A percentile compares a stretch with the other conserved stretches of the same genome.
Evolutionary conservation across 176 grass and related monocot genomes (phyloP).

Genomic region (Zoysia pacifica): DNA sequence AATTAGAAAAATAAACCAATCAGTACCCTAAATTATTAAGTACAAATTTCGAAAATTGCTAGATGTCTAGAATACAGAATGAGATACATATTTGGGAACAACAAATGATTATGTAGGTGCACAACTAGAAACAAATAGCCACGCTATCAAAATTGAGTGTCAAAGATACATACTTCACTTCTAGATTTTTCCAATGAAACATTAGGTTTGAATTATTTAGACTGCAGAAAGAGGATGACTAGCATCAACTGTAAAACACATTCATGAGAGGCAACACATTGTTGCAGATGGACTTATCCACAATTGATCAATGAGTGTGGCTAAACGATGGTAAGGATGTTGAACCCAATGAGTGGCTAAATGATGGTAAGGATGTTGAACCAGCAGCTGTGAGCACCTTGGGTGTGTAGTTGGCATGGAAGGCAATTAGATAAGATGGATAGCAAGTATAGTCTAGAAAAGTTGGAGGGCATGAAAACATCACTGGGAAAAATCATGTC

Average conservation of each 20-base stretch:
- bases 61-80: not conserved
- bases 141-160: not conserved
- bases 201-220: not conserved
- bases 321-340: not conserved
- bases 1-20: slow-evolving; percentile 12
- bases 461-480: not conserved
- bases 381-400: not conserved
- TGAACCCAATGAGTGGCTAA: not conserved
- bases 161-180: not conserved
- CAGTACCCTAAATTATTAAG: not conserved
- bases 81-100: slow-evolving; percentile 9
- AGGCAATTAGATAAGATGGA: not conserved
- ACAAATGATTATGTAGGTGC: not conserved
- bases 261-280: not conserved
- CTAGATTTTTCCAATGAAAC: slow-evolving; percentile 11
- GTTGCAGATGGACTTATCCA: not conserved
- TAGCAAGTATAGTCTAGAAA: not conserved
- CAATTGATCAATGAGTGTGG: not conserved
- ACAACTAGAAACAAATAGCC: not conserved
- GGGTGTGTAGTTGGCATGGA: not conserved
- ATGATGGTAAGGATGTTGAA: not conserved
- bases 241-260: not conserved
- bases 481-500: not conserved
- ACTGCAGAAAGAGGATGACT: not conserved
- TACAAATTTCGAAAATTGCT: not conserved